These are phyloP conservation scores for Lanmaoa rubissima DNA, from an alignment of 768 basidiomycete genomes.

Conservation along the genomic window DNA sequence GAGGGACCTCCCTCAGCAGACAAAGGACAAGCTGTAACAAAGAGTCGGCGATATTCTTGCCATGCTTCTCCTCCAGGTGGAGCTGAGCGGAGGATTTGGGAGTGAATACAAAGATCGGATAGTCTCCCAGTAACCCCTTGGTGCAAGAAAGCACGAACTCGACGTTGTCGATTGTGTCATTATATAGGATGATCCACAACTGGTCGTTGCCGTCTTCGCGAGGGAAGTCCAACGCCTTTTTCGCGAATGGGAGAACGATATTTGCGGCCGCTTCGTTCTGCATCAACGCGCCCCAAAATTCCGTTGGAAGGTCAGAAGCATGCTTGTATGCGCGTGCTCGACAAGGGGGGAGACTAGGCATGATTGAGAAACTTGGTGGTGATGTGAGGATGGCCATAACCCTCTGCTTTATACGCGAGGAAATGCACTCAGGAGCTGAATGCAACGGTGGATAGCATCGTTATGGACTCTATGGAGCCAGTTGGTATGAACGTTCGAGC, in stretches of 20 bases:
- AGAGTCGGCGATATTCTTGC: constrained; percentile 36
- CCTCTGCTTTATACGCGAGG: constrained; percentile 6
- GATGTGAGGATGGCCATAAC: constrained; percentile 4
- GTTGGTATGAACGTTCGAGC: constrained; percentile 8
- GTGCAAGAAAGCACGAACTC: constrained; percentile 60
- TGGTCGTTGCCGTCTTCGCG: constrained; percentile 8
- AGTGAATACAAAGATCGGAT: constrained; percentile 66
- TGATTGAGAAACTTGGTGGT: constrained; percentile 19
- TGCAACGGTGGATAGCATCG: neutral
- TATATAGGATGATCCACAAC: constrained; percentile 33
- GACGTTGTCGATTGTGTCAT: constrained; percentile 10
- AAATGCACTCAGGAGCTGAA: neutral
- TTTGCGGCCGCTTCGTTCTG: constrained; percentile 37
- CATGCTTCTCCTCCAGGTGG: constrained; percentile 8
- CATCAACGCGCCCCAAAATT: constrained; percentile 32
- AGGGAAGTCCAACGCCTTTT: constrained; percentile 20
- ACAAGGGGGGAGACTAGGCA: constrained; percentile 12
- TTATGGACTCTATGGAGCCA: neutral
- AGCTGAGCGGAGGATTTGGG: constrained; percentile 42
- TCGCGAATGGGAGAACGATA: constrained; percentile 41
- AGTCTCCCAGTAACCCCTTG: constrained; percentile 49
- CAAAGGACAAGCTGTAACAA: constrained; percentile 42
- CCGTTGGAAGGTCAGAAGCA: constrained; percentile 16
- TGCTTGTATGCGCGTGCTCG: constrained; percentile 3
- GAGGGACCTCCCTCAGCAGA: constrained; percentile 36